Conservation (phyloP, 257 asterid genomes). For the Nicotiana sylvestris region DNA sequence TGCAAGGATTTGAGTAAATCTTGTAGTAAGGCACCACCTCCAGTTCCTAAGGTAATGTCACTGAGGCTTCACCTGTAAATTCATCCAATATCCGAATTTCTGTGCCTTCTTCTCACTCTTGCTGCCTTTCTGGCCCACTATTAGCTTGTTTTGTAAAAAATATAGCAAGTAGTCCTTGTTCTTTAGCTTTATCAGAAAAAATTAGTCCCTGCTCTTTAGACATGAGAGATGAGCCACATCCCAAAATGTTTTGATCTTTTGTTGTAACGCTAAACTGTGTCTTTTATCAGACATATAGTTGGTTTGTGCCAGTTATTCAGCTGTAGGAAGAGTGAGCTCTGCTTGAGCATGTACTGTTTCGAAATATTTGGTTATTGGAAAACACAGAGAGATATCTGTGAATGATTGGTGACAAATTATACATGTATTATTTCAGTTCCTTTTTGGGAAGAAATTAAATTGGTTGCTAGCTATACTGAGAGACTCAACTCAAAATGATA, state of each 20-base stretch:
- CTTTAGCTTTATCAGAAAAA: not conserved
- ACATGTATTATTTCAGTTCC: not conserved
- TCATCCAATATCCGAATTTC: not conserved
- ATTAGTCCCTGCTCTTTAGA: not conserved
- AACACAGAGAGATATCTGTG: not conserved
- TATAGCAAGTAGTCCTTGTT: constrained; percentile 1
- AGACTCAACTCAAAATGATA: not conserved
- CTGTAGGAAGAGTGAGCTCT: not conserved
- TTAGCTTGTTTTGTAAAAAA: not conserved
- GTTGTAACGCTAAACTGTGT: not conserved
- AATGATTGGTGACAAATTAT: not conserved
- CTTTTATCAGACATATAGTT: not conserved
- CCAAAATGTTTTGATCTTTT: not conserved
- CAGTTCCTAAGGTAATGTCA: constrained; percentile 81
- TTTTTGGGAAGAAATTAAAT: not conserved
- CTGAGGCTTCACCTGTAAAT: not conserved
- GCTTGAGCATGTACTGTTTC: not conserved
- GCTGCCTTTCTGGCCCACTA: not conserved
- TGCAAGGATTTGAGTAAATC: constrained; percentile 89
- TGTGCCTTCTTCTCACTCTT: not conserved
- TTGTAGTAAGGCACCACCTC: constrained; percentile 76
- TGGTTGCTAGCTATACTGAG: not conserved
- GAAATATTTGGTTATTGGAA: not conserved
- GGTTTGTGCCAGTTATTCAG: not conserved
- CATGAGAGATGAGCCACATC: not conserved